These are phyloP conservation scores for Beta macrorhiza DNA, from an alignment of 179 eudicot genomes.

Conservation along the genomic window DNA sequence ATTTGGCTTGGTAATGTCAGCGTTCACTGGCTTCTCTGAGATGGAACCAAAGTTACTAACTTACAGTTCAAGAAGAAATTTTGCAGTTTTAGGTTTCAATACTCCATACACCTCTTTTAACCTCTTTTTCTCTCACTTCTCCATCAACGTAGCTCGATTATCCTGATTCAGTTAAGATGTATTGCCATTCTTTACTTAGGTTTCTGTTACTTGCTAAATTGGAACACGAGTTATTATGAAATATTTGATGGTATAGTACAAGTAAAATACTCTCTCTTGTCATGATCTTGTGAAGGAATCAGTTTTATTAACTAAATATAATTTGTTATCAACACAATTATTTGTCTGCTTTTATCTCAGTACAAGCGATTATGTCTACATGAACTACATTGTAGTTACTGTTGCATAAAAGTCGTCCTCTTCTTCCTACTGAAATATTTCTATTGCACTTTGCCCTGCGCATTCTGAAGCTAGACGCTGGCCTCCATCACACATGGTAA, in stretches of 20 bases:
- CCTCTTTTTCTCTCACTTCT: neutral
- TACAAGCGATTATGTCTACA: neutral
- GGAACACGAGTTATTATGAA: neutral
- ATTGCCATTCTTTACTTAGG: neutral
- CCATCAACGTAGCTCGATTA: neutral
- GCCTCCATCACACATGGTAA: slow-evolving; percentile 57
- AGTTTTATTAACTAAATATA: slow-evolving; percentile 14
- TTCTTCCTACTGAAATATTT: slow-evolving; percentile 14
- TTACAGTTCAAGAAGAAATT: neutral
- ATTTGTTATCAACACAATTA: slow-evolving; percentile 18
- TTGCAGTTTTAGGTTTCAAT: slow-evolving; percentile 7
- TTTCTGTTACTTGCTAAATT: neutral
- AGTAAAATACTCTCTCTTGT: neutral
- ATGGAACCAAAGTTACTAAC: slow-evolving; percentile 5
- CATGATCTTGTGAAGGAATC: neutral
- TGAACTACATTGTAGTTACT: neutral
- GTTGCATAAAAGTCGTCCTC: neutral
- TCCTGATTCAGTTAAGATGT: neutral
- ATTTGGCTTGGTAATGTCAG: slow-evolving; percentile 48
- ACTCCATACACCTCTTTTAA: neutral
- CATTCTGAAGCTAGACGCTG: slow-evolving; percentile 65
- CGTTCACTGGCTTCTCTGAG: slow-evolving; percentile 38
- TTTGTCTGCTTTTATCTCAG: slow-evolving; percentile 1
- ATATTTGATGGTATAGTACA: neutral
- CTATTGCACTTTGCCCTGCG: slow-evolving; percentile 30